Conservation (phyloP, 805 yeast genomes). For the Millerago galiae region DNA sequence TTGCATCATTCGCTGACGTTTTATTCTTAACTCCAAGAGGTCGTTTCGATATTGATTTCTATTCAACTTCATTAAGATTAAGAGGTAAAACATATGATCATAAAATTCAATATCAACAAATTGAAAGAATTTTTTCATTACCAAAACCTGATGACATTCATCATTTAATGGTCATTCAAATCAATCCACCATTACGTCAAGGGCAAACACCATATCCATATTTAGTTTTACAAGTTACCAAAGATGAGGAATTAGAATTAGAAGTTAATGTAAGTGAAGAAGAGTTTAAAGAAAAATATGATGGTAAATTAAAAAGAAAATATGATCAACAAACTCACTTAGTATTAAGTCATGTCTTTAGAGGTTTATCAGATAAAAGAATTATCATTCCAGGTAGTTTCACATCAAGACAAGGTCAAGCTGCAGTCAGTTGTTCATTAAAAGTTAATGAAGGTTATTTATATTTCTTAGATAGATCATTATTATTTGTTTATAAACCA, state of each 20-base stretch:
- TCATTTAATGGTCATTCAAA: slow-evolving; percentile 80
- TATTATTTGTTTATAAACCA: slow-evolving; percentile 89
- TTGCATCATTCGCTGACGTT: slow-evolving; percentile 86
- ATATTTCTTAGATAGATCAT: slow-evolving; percentile 87
- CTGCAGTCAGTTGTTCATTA: slow-evolving; percentile 86
- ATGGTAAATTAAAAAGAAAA: slow-evolving; percentile 61
- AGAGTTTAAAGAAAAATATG: slow-evolving; percentile 70
- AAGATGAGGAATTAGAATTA: slow-evolving; percentile 87
- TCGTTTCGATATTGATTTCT: slow-evolving; percentile 95
- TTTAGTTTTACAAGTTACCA: slow-evolving; percentile 79
- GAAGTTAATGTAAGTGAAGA: slow-evolving; percentile 81
- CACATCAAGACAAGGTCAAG: slow-evolving; percentile 66
- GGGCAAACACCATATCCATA: slow-evolving; percentile 97
- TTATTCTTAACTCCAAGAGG: slow-evolving; percentile 97
- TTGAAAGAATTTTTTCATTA: slow-evolving; percentile 83
- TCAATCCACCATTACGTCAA: slow-evolving; percentile 96
- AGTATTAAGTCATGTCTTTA: slow-evolving; percentile 81
- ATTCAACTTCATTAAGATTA: slow-evolving; percentile 75
- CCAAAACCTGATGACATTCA: slow-evolving; percentile 94
- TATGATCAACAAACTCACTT: slow-evolving; percentile 83
- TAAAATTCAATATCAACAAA: slow-evolving; percentile 83
- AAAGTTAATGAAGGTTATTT: slow-evolving; percentile 94
- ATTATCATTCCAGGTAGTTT: slow-evolving; percentile 81
- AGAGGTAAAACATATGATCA: slow-evolving; percentile 98
- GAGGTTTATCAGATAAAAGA: slow-evolving; percentile 84